Base-by-base conservation (phyloP, 306 rosid genomes). In the Sindora glabra region DNA sequence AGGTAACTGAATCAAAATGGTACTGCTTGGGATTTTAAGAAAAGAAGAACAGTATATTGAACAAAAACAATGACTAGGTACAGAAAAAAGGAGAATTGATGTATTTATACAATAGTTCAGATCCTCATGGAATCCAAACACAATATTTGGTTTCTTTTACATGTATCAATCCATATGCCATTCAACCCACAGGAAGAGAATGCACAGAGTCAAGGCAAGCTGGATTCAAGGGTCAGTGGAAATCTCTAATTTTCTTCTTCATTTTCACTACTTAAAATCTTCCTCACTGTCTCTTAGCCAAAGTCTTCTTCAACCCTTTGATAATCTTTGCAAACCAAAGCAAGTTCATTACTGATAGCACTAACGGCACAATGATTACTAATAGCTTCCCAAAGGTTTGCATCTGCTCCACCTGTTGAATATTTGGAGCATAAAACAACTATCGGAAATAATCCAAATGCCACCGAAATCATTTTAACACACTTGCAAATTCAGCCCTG, bases 271-370 rank as follows among this genome's bases (percentile, higher is more conserved):
- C 12, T 30, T 36, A 60, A n/a, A n/a, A n/a, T n/a, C 64, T n/a
- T 10, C 52, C 30, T 87, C 72, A 84, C 77, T 88, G 94, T 63
- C 86, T 80, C 87, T 92, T 92, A 2, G 99, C 86, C 66, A 92
- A 55, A 10, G 95, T 84, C 87, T 86, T 92, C 79, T 61, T 92
- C 77, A 92, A 44, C 49, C 99, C 99, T 66, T 59, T 92, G 62
- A 76, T 58, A 64, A 92, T 89, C 81, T 84, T 92, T 19, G 79
- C 67, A 62, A 92, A 92, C 99, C 99, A 92, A 73, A 78, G 75
- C 84, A 89, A 73, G 76, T 92, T 92, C 99, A 92, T 92, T 51
- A 84, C 62, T 17, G 86, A 65, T 41, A 92, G 72, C 59, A 48
- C 77, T 36, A 68, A 17, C 1, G 99, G 99, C 70, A 92, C 99